A percentile compares a stretch with the other conserved stretches of the same genome.
Conservation (phyloP, 495 filamentous ascomycete species). For the Endocarpon pusillum region DNA sequence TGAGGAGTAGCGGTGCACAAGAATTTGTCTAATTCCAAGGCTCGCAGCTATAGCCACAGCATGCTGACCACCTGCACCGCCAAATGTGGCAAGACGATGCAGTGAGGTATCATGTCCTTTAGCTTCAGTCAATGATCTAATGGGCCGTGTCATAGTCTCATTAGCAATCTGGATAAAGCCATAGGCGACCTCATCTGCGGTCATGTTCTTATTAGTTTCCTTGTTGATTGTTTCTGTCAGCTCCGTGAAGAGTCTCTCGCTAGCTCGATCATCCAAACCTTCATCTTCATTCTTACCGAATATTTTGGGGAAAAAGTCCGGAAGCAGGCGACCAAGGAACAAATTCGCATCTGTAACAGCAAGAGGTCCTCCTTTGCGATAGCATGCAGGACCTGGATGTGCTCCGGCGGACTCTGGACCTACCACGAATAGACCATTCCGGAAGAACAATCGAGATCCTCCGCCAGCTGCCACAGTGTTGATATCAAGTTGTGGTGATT, state of each 20-base stretch:
- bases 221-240: constrained; percentile 59
- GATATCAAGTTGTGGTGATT: constrained; percentile 82
- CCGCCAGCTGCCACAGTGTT: constrained; percentile 93
- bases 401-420: constrained; percentile 79
- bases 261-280: constrained; percentile 56
- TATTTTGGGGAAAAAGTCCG: constrained; percentile 87
- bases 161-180: constrained; percentile 89
- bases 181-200: constrained; percentile 74
- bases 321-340: constrained; percentile 66
- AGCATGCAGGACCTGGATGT: constrained; percentile 82
- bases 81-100: constrained; percentile 81
- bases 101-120: constrained; percentile 84
- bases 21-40: constrained; percentile 70
- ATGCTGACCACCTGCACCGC: constrained; percentile 90
- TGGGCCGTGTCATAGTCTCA: constrained; percentile 88
- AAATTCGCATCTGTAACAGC: constrained; percentile 89
- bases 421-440: constrained; percentile 80
- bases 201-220: constrained; percentile 52
- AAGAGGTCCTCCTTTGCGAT: constrained; percentile 74
- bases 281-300: constrained; percentile 77
- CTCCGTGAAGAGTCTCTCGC: constrained; percentile 48
- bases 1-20: constrained; percentile 85
- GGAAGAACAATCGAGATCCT: constrained; percentile 67
- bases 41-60: constrained; percentile 88
- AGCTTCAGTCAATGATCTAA: constrained; percentile 81